Base-by-base conservation (phyloP, 306 rosid species). In the Prinsepia uniflora region DNA sequence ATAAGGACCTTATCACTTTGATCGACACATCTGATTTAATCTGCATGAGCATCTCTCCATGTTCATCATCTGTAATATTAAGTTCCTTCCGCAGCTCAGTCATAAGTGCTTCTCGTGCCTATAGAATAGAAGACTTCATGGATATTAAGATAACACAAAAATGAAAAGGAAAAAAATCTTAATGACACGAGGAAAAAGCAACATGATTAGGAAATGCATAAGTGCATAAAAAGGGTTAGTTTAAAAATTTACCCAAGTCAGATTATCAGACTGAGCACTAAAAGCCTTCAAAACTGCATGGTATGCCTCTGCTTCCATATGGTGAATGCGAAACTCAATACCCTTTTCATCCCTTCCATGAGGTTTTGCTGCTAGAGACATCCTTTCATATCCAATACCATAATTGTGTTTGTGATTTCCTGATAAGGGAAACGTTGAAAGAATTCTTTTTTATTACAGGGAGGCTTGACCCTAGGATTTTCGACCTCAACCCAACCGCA, bases 81-180 rank as follows among this genome's bases (percentile, higher is more conserved):
- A 52, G 72, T 12, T 68, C 72, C 72, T 41, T 68, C 39, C 72
- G 62, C 72, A 68, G 63, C 72, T 68, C 44, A 0, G 72, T 68
- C 72, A 68, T 52, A 18, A 68, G 18, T 15, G 48, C 48, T 49
- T 52, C 72, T 8, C 72, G 61, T 12, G 22, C 43, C 64, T 59
- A 6, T 34, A 34, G 42, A 57, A 57, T 22, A 57, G 19, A 57
- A 57, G 62, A 11, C 17, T 2, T 22, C 10, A 20, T 22, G 42
- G 42, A 30, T 18, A 58, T 24, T 58, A 34, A 34, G 43, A 59
- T 6, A 34, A 59, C 64, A 30, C 11, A 59, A 12, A 7, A 56
- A 56, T 4, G 43, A 6, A 6, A 6, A 34, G 64, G 34, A 59
- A 59, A 5, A 5, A 30, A 59, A 4, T 13, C 18, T 30, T 2